Base-by-base conservation (phyloP, 2,329 filamentous ascomycete species). In the Fusarium sp. region DNA sequence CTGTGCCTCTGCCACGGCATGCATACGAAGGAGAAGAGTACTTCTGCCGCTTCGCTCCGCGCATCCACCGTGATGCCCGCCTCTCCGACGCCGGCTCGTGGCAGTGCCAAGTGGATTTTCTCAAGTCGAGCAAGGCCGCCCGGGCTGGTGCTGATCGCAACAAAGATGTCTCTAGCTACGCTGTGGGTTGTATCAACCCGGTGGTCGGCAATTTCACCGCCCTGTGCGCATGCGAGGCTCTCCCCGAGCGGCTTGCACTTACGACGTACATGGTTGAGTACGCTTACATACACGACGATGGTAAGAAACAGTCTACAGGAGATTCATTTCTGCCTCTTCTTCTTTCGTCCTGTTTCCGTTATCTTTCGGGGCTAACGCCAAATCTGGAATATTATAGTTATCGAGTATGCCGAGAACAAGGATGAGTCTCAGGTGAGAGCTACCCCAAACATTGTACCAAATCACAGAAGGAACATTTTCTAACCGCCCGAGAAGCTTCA, bases 201-300 rank as follows among this genome's bases (percentile, higher is more conserved):
- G 45, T 24, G 18, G 45, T 48, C 3, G 31, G 45, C 5, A 48
- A 48, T 6, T 48, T 48, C 8, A 48, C 45, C 11, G 45, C 45
- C 2, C 13, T 48, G 5, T 48, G 45, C 33, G 45, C 45, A 0
- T 48, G 45, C 15, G 26, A 48, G 7, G 45, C 28, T 34, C 6
- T 48, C n/a, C 20, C n/a, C 28, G 45, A 48, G 28, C n/a, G 45
- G 13, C 45, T 48, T 10, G 45, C 45, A 10, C 45, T 48, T 14
- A 48, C 28, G 18, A 48, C 45, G 13, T 48, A 48, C 11, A 48
- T 48, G 45, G 45, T 48, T 17, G 28, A 48, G n/a, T 48, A 48
- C 18, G 45, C 45, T 15, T 48, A 48, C 28, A 34, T 48, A 15
- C 45, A 48, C 7, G 45, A 48, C 3, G 45, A 48, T 11, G 45